Evolutionary conservation across 2,329 filamentous ascomycete genomes (phyloP), one percentile per base, ranked within the genome.

Genomic region (Rachicladosporium sp.): DNA sequence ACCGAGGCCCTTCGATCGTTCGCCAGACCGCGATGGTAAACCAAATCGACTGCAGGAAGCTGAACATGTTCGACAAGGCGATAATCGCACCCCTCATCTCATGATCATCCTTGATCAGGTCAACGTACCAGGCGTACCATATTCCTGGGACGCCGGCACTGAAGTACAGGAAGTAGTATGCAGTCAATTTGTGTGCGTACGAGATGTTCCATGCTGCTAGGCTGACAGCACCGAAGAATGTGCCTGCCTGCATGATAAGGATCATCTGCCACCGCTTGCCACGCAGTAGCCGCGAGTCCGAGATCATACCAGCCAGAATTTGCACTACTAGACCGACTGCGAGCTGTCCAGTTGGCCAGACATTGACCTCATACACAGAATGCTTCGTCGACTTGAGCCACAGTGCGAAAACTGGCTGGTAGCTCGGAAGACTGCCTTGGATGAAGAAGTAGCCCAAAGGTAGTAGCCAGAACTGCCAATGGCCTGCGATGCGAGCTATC

Each of bases 351-450:
- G 76, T 67, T 0, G 67, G 69, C 0, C 70, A 65, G 1, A 68
- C 69, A 31, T 77, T 73, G 7, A 79, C 80, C 2, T 79, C 73
- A 39, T 43, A 44, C 41, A 71, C 52, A 0, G 60, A 61, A 48
- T 71, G 71, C 23, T 63, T 61, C 0, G 63, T 63, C 30, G 62
- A 40, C 35, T 56, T 67, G 1, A 68, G 51, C 44, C 52, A 68
- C 53, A 65, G 66, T 53, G 53, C 66, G 46, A 80, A 80, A 0
- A 72, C 67, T 0, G 77, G 76, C 51, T 74, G 70, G 9, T 40
- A 40, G n/a, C 36, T 33, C 15, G 38, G 23, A 27, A 27, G 23
- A 27, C 23, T 27, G 4, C 23, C 38, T 15, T 40, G 38, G 1
- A 40, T 34, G 38, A 40, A 34, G 33, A 36, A 32, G 27, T 33